These are phyloP conservation scores for Lizanozyma gosingica DNA, from an alignment of 1,139 yeast genomes.

Conservation along the genomic window DNA sequence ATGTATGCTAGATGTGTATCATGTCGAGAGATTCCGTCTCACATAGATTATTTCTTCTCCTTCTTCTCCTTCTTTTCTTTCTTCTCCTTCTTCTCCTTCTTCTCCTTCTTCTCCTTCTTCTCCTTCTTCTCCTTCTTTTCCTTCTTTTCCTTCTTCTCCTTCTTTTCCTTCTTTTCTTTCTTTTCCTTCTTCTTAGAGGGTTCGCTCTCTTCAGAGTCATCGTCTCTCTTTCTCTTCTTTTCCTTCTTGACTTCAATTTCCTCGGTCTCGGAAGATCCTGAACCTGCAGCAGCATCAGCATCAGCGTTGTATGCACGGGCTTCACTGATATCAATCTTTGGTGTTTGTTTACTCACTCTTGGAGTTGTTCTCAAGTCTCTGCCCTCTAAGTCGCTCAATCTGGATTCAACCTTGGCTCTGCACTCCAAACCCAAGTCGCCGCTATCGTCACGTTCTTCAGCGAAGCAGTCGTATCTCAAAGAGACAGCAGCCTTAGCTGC, in stretches of 20 bases:
- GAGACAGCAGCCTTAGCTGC: conserved; percentile 99
- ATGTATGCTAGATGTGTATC: conserved; percentile 1
- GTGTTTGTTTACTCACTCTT: conserved; percentile 64
- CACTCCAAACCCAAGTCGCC: conserved; percentile 91
- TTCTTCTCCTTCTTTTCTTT: conserved; percentile 35
- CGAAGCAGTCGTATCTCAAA: conserved; percentile 89
- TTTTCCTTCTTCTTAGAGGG: conserved; percentile 25
- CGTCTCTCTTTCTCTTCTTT: conserved; percentile 29
- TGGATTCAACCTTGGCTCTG: conserved; percentile 87
- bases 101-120: conserved; percentile 17
- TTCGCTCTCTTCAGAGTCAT: conserved; percentile 39
- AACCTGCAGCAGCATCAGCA: conserved; percentile 57
- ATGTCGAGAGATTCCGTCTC: background rate
- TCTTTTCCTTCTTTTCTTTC: conserved; percentile 38
- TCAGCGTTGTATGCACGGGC: conserved; percentile 89
- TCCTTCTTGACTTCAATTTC: conserved; percentile 34
- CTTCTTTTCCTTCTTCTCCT: conserved; percentile 38
- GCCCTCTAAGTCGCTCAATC: conserved; percentile 94
- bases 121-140: conserved; percentile 19
- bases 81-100: conserved; percentile 40
- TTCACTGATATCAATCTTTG: conserved; percentile 77
- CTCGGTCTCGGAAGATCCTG: conserved; percentile 19
- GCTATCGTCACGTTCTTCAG: conserved; percentile 93
- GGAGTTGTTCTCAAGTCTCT: conserved; percentile 82
- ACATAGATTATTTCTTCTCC: conserved; percentile 19